Evolutionary conservation across 108 stramenopile species (phyloP).

Genomic region (Cyclotella kingstonii): DNA sequence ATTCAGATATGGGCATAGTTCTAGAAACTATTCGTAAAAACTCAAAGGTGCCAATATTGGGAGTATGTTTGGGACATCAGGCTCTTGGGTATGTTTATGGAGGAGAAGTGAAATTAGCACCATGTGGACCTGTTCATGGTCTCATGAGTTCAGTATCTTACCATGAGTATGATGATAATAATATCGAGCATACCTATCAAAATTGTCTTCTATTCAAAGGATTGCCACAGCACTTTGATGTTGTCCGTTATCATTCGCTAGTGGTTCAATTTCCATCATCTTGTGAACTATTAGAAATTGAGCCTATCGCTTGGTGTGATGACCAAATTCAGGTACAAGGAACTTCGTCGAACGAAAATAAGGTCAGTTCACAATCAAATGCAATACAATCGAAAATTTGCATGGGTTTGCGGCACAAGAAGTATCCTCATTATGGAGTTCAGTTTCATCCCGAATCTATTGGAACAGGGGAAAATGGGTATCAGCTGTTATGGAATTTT

Average conservation of each 20-base stretch:
- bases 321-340: too few species aligned
- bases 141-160: conserved; percentile 61
- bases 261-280: conserved; percentile 51
- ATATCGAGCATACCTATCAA: background rate
- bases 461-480: conserved; percentile 69
- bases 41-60: conserved; percentile 74
- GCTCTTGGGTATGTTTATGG: conserved; percentile 76
- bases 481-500: conserved; percentile 61
- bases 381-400: conserved; percentile 30
- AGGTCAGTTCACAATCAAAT: conserved; percentile 11
- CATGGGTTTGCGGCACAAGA: conserved; percentile 78
- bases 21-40: conserved; percentile 51
- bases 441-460: conserved; percentile 96
- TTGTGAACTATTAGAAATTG: conserved; percentile 19
- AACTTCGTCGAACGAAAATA: too few species aligned
- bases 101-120: conserved; percentile 49
- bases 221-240: conserved; percentile 50
- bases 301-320: conserved; percentile 50
- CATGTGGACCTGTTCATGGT: conserved; percentile 85
- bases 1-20: conserved; percentile 75
- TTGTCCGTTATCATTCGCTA: conserved; percentile 95
- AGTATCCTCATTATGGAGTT: conserved; percentile 87
- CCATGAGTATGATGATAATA: background rate
- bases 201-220: conserved; percentile 38
- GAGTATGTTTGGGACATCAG: conserved; percentile 95